These are phyloP conservation scores for Fomitopsis pulvina DNA, from an alignment of 768 basidiomycete genomes.

Conservation along the genomic window DNA sequence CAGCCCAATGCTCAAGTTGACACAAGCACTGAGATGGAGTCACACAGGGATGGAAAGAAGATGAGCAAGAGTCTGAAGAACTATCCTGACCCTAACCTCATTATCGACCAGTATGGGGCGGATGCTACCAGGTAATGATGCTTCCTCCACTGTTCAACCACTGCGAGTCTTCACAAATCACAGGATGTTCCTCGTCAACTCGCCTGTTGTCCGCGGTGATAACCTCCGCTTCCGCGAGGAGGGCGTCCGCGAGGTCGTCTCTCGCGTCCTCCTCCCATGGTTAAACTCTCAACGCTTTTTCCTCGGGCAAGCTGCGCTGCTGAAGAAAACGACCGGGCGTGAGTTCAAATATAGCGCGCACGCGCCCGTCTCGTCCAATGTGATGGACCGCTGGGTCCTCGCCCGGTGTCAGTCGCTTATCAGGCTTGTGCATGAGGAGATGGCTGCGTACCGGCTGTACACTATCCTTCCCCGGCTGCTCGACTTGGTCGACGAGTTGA, in stretches of 20 bases:
- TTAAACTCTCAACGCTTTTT: conserved; percentile 99
- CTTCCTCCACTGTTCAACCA: neutral
- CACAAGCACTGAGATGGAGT: too few species aligned
- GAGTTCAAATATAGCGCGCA: conserved; percentile 87
- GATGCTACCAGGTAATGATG: conserved; percentile 76
- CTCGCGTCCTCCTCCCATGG: conserved; percentile 96
- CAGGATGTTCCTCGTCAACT: conserved; percentile 96
- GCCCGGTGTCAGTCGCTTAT: conserved; percentile 98
- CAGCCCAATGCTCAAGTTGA: too few species aligned
- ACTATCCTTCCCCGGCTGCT: conserved; percentile 94
- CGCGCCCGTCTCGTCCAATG: conserved; percentile 77
- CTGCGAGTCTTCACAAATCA: neutral
- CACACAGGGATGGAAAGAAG: conserved; percentile 87
- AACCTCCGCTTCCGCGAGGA: conserved; percentile 98
- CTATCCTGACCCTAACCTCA: conserved; percentile 90
- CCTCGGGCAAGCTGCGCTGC: conserved; percentile 84
- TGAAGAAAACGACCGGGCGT: conserved; percentile 72
- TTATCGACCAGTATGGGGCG: conserved; percentile 89
- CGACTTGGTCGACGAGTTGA: conserved; percentile 90
- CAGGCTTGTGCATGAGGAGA: conserved; percentile 84
- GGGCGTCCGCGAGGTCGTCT: conserved; percentile 93
- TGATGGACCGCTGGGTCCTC: conserved; percentile 99
- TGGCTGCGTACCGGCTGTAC: conserved; percentile 96
- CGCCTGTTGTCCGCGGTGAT: conserved; percentile 95
- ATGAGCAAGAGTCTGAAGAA: conserved; percentile 98